phyloP scores from a whole-genome alignment of 208 protist species.

The Trypanosoma vivax region DNA sequence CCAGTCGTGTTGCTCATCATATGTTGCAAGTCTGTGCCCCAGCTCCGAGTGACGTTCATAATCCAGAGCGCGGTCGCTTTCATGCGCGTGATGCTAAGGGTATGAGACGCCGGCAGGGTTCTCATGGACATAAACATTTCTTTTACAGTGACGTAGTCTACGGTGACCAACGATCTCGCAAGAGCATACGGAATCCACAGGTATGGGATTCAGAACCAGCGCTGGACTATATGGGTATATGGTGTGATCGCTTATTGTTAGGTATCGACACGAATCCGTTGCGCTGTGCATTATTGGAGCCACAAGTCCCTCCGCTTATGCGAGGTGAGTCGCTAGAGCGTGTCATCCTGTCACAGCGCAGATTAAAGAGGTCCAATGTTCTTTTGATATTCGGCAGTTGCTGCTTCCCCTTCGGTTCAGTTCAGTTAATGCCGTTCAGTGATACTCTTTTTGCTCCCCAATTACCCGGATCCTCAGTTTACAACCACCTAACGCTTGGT shows the following conservation, averaged over 20 bases:
- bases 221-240: slow-evolving; percentile 62
- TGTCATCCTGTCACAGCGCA: slow-evolving; percentile 46
- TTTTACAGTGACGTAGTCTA: neutral
- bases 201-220: slow-evolving; percentile 68
- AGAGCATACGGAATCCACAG: slow-evolving; percentile 40
- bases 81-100: slow-evolving; percentile 60
- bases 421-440: slow-evolving; percentile 22
- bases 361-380: slow-evolving; percentile 35
- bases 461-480: neutral
- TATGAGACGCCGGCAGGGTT: slow-evolving; percentile 23
- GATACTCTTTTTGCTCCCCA: slow-evolving; percentile 10
- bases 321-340: slow-evolving; percentile 48
- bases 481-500: slow-evolving; percentile 3
- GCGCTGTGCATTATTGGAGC: slow-evolving; percentile 61
- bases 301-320: slow-evolving; percentile 40
- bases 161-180: slow-evolving; percentile 1
- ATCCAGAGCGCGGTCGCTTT: slow-evolving; percentile 39
- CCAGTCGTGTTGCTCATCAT: slow-evolving; percentile 27
- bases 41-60: slow-evolving; percentile 62
- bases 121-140: slow-evolving; percentile 3
- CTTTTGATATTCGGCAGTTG: slow-evolving; percentile 41
- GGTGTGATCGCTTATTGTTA: slow-evolving; percentile 81
- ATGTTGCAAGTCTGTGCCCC: slow-evolving; percentile 56
- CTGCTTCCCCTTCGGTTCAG: slow-evolving; percentile 44
- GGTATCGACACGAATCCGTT: slow-evolving; percentile 41